These are phyloP conservation scores for Calonectria fujianensis DNA, from an alignment of 2,329 filamentous ascomycete genomes.

Conservation along the genomic window DNA sequence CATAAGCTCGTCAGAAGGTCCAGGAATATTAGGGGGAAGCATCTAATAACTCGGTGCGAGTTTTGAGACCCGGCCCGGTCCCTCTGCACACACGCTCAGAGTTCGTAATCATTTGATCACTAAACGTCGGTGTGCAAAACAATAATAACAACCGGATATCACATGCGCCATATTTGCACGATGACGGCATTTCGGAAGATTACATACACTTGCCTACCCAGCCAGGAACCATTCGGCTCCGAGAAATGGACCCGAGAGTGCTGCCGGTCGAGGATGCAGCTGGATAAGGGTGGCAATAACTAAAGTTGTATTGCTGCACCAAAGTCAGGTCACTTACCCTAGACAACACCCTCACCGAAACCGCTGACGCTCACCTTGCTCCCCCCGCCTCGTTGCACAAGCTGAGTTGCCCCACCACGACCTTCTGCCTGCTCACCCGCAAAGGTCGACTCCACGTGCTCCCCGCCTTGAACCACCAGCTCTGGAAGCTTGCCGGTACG, in stretches of 20 bases:
- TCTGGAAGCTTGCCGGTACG: constrained; percentile 46
- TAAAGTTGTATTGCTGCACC: constrained; percentile 3
- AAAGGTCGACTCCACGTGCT: constrained; percentile 34
- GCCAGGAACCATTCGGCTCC: background rate
- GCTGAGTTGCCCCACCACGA: constrained; percentile 36
- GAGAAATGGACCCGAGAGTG: background rate
- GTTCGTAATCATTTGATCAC: background rate
- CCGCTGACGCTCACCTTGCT: constrained; percentile 19
- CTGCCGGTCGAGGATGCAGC: constrained; percentile 3
- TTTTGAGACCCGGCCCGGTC: constrained; percentile 23
- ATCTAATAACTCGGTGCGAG: background rate
- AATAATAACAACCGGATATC: background rate
- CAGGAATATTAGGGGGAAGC: background rate
- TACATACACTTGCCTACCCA: background rate
- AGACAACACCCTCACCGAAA: background rate
- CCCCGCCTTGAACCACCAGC: constrained; percentile 45
- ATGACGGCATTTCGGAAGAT: constrained; percentile 19
- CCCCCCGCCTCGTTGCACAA: constrained; percentile 19
- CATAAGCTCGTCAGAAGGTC: constrained; percentile 30
- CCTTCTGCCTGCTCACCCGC: constrained; percentile 24
- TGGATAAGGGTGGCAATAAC: background rate
- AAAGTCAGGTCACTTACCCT: background rate
- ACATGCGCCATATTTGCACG: constrained; percentile 5
- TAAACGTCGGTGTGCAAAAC: constrained; percentile 15
- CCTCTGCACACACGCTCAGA: background rate